Evolutionary conservation across 495 filamentous ascomycete species (phyloP).

Genomic region (Massariosphaeria phaeospora): DNA sequence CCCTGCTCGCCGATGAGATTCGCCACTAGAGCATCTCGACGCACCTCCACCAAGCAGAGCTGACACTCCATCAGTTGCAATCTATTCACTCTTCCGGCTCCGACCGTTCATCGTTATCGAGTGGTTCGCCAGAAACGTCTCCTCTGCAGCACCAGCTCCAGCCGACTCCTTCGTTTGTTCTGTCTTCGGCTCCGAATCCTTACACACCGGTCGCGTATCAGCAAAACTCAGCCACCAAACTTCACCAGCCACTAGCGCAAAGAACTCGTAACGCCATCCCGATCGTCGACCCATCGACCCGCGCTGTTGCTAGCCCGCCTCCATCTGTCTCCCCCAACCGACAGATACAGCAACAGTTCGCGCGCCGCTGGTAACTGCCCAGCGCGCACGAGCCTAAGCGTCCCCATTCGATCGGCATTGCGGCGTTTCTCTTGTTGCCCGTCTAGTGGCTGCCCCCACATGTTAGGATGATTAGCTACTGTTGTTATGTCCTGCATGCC

Average conservation of each 20-base stretch:
- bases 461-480: not conserved
- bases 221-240: constrained; percentile 56
- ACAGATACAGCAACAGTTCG: constrained; percentile 64
- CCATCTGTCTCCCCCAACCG: constrained; percentile 80
- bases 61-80: constrained; percentile 57
- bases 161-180: constrained; percentile 71
- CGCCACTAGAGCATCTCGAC: constrained; percentile 1
- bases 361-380: constrained; percentile 56
- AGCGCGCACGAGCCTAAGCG: constrained; percentile 18
- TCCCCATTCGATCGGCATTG: constrained; percentile 32
- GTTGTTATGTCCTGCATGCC: not conserved
- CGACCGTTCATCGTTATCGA: constrained; percentile 89
- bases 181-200: constrained; percentile 68
- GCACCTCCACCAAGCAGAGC: constrained; percentile 10
- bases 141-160: constrained; percentile 76
- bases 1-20: constrained; percentile 1
- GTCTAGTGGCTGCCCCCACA: constrained; percentile 32
- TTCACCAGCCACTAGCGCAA: constrained; percentile 80
- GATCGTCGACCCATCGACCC: constrained; percentile 94
- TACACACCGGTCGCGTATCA: constrained; percentile 59
- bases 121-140: constrained; percentile 88
- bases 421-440: constrained; percentile 37
- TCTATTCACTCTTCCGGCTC: constrained; percentile 83
- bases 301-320: constrained; percentile 85
- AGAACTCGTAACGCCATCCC: constrained; percentile 94